These are phyloP conservation scores for Zizania latifolia DNA, from an alignment of 176 grass and related monocot genomes.

Conservation along the genomic window DNA sequence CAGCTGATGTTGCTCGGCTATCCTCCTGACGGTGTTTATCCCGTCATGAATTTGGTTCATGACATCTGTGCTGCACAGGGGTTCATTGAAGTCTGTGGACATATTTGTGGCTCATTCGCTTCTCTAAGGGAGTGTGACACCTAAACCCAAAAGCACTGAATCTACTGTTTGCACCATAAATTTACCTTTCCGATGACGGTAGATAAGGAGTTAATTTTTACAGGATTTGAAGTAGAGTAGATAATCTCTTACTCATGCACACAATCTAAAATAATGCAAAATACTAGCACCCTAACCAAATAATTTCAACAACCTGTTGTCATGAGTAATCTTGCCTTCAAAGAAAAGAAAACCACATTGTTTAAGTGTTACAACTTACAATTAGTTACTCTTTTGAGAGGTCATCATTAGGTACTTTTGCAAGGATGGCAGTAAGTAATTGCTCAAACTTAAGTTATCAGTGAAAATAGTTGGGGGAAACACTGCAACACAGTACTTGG, in stretches of 20 bases:
- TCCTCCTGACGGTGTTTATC: too few species aligned
- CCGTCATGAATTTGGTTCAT: too few species aligned
- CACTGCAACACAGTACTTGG: neutral
- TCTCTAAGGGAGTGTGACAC: neutral
- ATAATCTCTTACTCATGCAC: neutral
- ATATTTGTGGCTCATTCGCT: conserved; percentile 6
- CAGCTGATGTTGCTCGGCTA: too few species aligned
- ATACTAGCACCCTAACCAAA: neutral
- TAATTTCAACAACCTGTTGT: neutral
- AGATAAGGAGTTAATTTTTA: neutral
- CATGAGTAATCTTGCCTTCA: conserved; percentile 19
- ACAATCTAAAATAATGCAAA: neutral
- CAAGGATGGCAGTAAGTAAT: neutral
- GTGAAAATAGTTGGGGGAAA: neutral
- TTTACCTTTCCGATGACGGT: neutral
- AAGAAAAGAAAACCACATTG: conserved; percentile 18
- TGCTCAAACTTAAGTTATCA: conserved; percentile 2
- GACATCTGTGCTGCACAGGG: neutral
- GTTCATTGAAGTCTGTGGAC: neutral
- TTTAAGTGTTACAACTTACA: neutral
- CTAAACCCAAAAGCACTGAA: neutral
- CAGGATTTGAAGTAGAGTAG: neutral
- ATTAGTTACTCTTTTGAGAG: neutral
- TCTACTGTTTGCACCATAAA: neutral
- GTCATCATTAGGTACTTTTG: conserved; percentile 7